Conservation (phyloP, 176 grass and related monocot genomes). For the Oryza rufipogon region DNA sequence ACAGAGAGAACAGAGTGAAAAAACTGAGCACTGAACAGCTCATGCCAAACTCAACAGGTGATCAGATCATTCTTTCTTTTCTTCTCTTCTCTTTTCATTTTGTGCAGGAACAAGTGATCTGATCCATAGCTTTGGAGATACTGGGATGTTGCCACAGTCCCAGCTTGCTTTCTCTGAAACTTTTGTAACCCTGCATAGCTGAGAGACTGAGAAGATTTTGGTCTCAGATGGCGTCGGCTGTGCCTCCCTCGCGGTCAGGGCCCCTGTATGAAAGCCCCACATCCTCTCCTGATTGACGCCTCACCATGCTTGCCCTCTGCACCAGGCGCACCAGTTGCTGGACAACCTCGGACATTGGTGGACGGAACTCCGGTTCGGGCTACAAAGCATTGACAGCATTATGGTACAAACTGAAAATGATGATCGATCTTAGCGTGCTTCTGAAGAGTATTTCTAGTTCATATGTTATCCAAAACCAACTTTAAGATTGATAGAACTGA, state of each 20-base stretch:
- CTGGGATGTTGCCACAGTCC: background rate
- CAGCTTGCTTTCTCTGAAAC: background rate
- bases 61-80: background rate
- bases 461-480: background rate
- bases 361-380: constrained; percentile 95
- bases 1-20: background rate
- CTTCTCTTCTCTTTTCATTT: too few relatives aligned
- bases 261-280: constrained; percentile 68
- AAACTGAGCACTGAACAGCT: constrained; percentile 5
- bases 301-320: constrained; percentile 72
- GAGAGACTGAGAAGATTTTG: background rate
- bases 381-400: constrained; percentile 38
- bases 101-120: background rate
- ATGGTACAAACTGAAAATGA: background rate
- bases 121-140: background rate
- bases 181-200: background rate
- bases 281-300: constrained; percentile 73
- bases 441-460: background rate
- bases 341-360: constrained; percentile 93
- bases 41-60: background rate
- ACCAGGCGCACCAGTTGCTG: constrained; percentile 86
- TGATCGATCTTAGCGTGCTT: background rate
- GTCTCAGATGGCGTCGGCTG: constrained; percentile 26
- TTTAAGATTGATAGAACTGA: background rate
- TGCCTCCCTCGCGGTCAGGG: constrained; percentile 52